These are phyloP conservation scores for Jackrogersella multiformis DNA, from an alignment of 495 filamentous ascomycete genomes.

Conservation along the genomic window DNA sequence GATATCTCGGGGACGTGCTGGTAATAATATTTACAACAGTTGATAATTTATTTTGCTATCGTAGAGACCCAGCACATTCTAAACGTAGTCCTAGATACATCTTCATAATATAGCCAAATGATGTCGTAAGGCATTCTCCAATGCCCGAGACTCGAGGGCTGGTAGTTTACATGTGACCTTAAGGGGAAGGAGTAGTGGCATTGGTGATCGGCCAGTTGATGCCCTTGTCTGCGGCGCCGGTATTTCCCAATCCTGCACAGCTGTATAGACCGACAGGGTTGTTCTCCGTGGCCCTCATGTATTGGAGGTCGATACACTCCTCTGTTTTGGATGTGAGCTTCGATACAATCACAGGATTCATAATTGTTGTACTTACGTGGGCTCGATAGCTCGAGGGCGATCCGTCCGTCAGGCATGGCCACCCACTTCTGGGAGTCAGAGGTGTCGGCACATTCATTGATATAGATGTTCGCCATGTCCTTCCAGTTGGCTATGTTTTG, in stretches of 20 bases:
- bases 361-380: slow-evolving; percentile 50
- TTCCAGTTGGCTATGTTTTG: slow-evolving; percentile 57
- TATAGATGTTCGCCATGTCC: slow-evolving; percentile 59
- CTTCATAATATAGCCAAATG: no score
- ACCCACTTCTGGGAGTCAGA: slow-evolving; percentile 56
- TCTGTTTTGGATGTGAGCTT: slow-evolving; percentile 47
- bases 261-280: slow-evolving; percentile 62
- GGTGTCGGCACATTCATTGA: slow-evolving; percentile 56
- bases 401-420: slow-evolving; percentile 59
- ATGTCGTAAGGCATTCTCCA: neutral
- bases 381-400: slow-evolving; percentile 54
- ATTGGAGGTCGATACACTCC: slow-evolving; percentile 63
- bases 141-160: neutral
- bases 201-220: slow-evolving; percentile 63
- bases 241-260: slow-evolving; percentile 60
- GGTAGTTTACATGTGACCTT: neutral
- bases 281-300: slow-evolving; percentile 60
- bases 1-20: no score
- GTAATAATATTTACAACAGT: no score
- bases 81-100: no score
- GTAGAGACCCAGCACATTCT: no score
- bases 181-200: slow-evolving; percentile 43
- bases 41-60: no score
- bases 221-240: slow-evolving; percentile 61
- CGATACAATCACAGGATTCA: neutral